phyloP scores from a whole-genome alignment of 1,139 yeast genomes.

The Barnettozyma hawaiiensis region DNA sequence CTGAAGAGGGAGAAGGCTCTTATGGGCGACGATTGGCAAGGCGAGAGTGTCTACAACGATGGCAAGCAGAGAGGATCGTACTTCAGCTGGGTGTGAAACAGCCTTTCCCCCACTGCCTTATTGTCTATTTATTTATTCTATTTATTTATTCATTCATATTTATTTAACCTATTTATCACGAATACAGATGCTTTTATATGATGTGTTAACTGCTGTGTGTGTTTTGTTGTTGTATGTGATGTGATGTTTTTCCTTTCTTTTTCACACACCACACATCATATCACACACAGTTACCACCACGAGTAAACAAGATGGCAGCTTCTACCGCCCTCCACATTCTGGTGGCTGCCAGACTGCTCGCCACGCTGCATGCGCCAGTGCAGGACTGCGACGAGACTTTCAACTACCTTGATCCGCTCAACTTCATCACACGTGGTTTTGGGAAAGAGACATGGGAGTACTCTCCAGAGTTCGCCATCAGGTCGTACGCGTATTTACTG shows the following conservation, averaged over 20 bases:
- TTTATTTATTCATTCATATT: too few species aligned
- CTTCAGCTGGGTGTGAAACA: constrained; percentile 18
- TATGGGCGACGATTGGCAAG: constrained; percentile 53
- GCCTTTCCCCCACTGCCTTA: constrained; percentile 8
- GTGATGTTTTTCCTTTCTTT: neutral
- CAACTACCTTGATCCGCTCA: constrained; percentile 93
- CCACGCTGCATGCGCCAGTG: constrained; percentile 55
- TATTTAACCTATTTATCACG: constrained; percentile 2
- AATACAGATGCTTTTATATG: neutral
- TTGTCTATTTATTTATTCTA: constrained; percentile 7
- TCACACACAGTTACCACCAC: too few species aligned
- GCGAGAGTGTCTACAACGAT: constrained; percentile 41
- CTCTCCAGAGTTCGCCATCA: constrained; percentile 81
- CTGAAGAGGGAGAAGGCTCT: constrained; percentile 63
- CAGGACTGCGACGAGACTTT: constrained; percentile 76
- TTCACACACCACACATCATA: neutral
- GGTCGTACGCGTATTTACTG: constrained; percentile 74
- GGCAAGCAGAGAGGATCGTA: constrained; percentile 26
- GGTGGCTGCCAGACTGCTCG: constrained; percentile 26
- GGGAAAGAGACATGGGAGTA: constrained; percentile 98
- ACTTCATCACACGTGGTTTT: constrained; percentile 67
- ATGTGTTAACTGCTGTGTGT: too few species aligned
- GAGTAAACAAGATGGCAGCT: too few species aligned
- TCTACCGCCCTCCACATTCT: constrained; percentile 7
- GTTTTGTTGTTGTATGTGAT: neutral